Percentiles rank a stretch among this genome's conserved stretches.
Conservation (phyloP, 1,284 basidiomycete species). For the Butyriboletus appendiculatus region DNA sequence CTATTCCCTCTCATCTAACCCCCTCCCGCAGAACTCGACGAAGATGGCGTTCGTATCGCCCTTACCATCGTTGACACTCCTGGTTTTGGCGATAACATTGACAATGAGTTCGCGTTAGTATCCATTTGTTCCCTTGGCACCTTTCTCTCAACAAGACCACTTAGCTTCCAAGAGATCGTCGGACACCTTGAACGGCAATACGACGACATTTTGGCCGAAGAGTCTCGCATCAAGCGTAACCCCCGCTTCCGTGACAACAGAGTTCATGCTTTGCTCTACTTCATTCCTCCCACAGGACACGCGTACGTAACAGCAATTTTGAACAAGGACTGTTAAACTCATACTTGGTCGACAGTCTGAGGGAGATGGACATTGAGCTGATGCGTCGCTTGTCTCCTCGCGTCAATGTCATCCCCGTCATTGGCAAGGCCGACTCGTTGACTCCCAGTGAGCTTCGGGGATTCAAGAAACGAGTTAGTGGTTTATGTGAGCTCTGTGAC, state of each 20-base stretch:
- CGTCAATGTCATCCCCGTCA: constrained; percentile 98
- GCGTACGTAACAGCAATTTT: constrained; percentile 45
- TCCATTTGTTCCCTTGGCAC: constrained; percentile 9
- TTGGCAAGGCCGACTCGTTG: constrained; percentile 96
- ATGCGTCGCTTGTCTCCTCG: constrained; percentile 96
- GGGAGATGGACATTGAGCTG: constrained; percentile 99
- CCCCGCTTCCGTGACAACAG: constrained; percentile 98
- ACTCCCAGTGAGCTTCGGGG: constrained; percentile 89
- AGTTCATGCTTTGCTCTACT: constrained; percentile 95
- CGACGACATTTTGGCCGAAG: constrained; percentile 98
- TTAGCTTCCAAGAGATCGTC: constrained; percentile 94
- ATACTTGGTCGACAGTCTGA: constrained; percentile 54
- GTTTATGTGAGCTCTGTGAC: constrained; percentile 1
- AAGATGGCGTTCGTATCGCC: constrained; percentile 97
- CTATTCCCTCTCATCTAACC: neutral
- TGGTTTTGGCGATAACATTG: constrained; percentile 98
- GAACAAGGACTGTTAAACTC: neutral
- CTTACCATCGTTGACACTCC: constrained; percentile 99
- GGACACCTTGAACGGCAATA: constrained; percentile 99
- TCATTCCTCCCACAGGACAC: constrained; percentile 92
- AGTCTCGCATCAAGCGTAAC: constrained; percentile 99
- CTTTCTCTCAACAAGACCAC: constrained; percentile 8
- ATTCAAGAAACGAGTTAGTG: constrained; percentile 93
- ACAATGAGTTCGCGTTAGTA: constrained; percentile 96
- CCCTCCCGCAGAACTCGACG: constrained; percentile 80